These are phyloP conservation scores for Penicillium malachiteum DNA, from an alignment of 495 filamentous ascomycete species.

Conservation along the genomic window DNA sequence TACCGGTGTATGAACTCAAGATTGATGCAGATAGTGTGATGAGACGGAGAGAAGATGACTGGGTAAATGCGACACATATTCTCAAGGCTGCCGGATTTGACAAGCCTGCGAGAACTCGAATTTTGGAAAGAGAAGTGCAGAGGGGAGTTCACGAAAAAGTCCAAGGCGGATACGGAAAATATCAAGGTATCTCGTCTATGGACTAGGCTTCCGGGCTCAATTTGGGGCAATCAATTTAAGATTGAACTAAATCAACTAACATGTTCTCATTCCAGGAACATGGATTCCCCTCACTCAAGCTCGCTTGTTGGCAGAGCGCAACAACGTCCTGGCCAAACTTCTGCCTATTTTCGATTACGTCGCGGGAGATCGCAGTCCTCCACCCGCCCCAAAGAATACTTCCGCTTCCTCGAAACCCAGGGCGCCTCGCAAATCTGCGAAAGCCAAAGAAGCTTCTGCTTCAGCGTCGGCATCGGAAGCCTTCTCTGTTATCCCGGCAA, in stretches of 20 bases:
- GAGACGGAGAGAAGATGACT: conserved; percentile 83
- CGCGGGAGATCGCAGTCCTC: conserved; percentile 81
- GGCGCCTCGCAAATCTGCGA: conserved; percentile 52
- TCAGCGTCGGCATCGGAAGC: conserved; percentile 27
- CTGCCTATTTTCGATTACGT: conserved; percentile 86
- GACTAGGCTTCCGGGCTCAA: no score
- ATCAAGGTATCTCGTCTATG: conserved; percentile 63
- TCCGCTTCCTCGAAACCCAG: conserved; percentile 66
- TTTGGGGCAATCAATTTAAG: no score
- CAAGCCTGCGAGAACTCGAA: conserved; percentile 90
- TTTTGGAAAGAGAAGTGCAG: conserved; percentile 94
- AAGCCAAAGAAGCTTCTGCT: conserved; percentile 13
- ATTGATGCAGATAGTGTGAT: conserved; percentile 79
- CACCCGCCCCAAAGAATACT: conserved; percentile 88
- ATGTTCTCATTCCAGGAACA: conserved; percentile 59
- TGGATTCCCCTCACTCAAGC: conserved; percentile 91
- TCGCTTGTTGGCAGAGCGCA: conserved; percentile 75
- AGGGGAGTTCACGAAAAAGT: conserved; percentile 96
- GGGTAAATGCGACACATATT: conserved; percentile 96
- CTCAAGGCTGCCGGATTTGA: conserved; percentile 81
- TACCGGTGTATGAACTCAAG: conserved; percentile 88
- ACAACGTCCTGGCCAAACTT: conserved; percentile 78
- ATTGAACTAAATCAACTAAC: conserved; percentile 9
- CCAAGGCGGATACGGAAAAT: conserved; percentile 97
- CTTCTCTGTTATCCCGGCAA: conserved; percentile 33